Evolutionary conservation across 2,329 filamentous ascomycete genomes (phyloP), one percentile per base, ranked within the genome.

Genomic region (Aureobasidium zeae): DNA sequence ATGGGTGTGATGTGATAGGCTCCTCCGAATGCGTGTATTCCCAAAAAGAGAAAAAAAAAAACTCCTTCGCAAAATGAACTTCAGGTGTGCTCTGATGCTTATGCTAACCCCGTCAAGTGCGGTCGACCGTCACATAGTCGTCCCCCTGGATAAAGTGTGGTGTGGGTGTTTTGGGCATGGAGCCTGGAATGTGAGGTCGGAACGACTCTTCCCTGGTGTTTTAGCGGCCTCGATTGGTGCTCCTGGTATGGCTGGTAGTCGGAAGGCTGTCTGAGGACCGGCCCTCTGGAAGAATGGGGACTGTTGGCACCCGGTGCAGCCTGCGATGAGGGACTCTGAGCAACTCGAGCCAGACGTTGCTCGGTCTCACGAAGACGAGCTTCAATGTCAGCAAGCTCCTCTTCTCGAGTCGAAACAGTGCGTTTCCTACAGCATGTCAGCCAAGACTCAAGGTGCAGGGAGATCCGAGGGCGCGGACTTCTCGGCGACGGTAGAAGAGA

Each of bases 381-480:
- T 66, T 95, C 86, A 56, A 96, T 80, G 45, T 81, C 79, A 63
- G 94, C 81, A 53, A 96, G 81, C 64, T 95, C 86, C 50, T 79
- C 76, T 44, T 76, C 77, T 60, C 86, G 83, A 41, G 74, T 76
- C 51, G 73, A 75, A 58, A 96, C 80, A 48, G 77, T 75, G 59
- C 86, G 79, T 67, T 91, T 91, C 65, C 87, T 94, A 61, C 51
- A 22, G 25, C 20, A 15, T 15, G 22, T 52, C 22, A 46, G 44
- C 31, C 16, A 26, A 21, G 34, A 35, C 2, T 12, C n/a, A 12
- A n/a, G 13, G 22, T 5, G 20, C 5, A 13, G 13, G 6, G 7
- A 12, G 10, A 13, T 15, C 15, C 19, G 38, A 32, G 25, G 11
- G 8, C 10, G 41, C 80, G 58, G 70, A 95, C 88, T 88, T 89